Evolutionary conservation across 2,329 filamentous ascomycete species (phyloP).

Genomic region (Ascochyta rabiei): DNA sequence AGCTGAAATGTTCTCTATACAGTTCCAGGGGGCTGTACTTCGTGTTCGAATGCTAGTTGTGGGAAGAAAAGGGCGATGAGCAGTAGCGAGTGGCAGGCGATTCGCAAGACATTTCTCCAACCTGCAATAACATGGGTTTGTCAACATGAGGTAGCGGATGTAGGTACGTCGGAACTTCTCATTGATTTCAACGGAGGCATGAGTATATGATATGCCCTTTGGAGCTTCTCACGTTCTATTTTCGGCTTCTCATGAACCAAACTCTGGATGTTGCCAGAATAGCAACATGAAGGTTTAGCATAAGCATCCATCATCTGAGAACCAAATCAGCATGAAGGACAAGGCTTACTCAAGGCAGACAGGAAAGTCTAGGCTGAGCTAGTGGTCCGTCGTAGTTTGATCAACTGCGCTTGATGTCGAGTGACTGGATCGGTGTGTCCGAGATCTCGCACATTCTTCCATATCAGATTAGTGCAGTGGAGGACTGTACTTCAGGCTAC

Average conservation of each 20-base stretch:
- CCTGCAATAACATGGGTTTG: not conserved
- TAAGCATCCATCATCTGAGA: not conserved
- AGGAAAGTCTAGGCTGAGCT: not conserved
- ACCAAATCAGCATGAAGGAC: not conserved
- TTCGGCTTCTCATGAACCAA: not conserved
- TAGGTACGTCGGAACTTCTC: not conserved
- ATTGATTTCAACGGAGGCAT: slow-evolving; percentile 1
- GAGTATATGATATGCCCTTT: slow-evolving; percentile 7
- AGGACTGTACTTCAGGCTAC: not conserved
- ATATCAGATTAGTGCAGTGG: not conserved
- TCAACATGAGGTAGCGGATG: not conserved
- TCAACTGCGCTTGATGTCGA: not conserved
- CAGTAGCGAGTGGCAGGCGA: not conserved
- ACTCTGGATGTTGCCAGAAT: not conserved
- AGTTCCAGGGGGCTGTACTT: slow-evolving; percentile 4
- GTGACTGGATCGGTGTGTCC: not conserved
- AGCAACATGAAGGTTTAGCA: not conserved
- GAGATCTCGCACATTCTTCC: slow-evolving; percentile 1
- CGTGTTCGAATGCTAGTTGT: not conserved
- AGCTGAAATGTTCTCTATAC: not conserved
- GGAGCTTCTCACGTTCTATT: not conserved
- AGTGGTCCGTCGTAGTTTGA: not conserved
- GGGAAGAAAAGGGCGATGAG: not conserved
- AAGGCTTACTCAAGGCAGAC: not conserved
- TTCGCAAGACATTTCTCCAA: not conserved